Conservation (phyloP, 495 filamentous ascomycete genomes). For the Melanomma pulvis-pyrius region DNA sequence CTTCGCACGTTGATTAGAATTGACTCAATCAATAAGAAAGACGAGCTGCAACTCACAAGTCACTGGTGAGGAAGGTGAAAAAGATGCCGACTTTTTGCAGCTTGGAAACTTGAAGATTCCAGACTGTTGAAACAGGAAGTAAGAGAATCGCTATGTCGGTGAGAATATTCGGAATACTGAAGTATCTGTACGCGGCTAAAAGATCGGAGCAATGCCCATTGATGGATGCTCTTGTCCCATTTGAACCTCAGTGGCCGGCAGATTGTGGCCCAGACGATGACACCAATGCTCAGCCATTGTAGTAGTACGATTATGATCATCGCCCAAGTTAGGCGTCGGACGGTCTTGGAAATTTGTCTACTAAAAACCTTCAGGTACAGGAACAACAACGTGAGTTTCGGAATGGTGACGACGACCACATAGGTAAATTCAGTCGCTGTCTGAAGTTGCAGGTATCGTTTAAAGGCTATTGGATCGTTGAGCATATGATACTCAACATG, state of each 20-base stretch:
- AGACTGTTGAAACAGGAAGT: not conserved
- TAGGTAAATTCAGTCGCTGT: too few relatives aligned
- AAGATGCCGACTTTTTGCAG: not conserved
- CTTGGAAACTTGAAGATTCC: not conserved
- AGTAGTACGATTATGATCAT: not conserved
- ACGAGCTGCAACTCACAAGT: not conserved
- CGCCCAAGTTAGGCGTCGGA: too few relatives aligned
- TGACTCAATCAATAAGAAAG: not conserved
- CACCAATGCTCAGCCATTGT: not conserved
- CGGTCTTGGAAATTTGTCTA: too few relatives aligned
- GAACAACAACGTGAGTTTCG: too few relatives aligned
- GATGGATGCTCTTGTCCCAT: not conserved
- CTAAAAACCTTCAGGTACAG: too few relatives aligned
- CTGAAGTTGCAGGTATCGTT: too few relatives aligned
- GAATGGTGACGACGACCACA: too few relatives aligned
- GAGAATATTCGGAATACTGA: not conserved
- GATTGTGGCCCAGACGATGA: not conserved
- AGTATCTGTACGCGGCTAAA: not conserved
- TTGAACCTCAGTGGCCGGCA: not conserved
- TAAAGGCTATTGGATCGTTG: too few relatives aligned
- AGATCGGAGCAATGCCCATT: not conserved
- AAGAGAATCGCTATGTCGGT: not conserved
- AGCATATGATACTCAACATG: too few relatives aligned
- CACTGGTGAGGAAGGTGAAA: not conserved
- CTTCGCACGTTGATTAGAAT: not conserved